Percentiles rank a stretch among this genome's conserved stretches.
phyloP scores from a whole-genome alignment of 345 rosid genomes.

The Citrus trifoliata region DNA sequence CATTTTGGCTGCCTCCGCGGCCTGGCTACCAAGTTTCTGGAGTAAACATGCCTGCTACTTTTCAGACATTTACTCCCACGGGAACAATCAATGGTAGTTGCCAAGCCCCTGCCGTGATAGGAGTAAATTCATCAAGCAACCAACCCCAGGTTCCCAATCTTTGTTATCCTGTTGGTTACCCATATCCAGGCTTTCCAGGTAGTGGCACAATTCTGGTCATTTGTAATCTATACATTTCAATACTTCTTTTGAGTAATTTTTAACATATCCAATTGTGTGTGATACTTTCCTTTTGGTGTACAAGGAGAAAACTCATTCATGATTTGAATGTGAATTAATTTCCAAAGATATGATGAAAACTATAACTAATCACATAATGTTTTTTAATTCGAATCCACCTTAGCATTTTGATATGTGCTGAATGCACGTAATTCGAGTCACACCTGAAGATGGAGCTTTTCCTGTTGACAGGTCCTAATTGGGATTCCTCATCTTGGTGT shows the following conservation, averaged over 20 bases:
- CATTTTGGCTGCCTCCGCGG: slow-evolving; percentile 27
- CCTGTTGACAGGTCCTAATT: slow-evolving; percentile 27
- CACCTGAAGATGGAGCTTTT: background rate
- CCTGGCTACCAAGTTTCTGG: slow-evolving; percentile 24
- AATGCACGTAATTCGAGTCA: background rate
- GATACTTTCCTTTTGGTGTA: background rate
- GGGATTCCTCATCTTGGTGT: slow-evolving; percentile 35
- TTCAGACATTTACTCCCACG: slow-evolving; percentile 24
- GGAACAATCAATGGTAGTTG: slow-evolving; percentile 18
- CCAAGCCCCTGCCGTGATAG: slow-evolving; percentile 21
- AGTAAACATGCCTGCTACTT: slow-evolving; percentile 14
- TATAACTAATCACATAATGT: background rate
- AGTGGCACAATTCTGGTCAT: background rate
- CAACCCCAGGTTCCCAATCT: slow-evolving; percentile 28
- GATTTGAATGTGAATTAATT: background rate
- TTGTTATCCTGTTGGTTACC: slow-evolving; percentile 23
- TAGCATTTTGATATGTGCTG: background rate
- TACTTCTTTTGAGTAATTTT: background rate
- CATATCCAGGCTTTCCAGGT: slow-evolving; percentile 37
- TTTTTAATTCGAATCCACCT: background rate
- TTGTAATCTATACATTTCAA: background rate
- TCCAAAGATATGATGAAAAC: background rate
- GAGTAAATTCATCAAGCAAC: slow-evolving; percentile 20
- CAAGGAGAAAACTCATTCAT: background rate
- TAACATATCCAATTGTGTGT: background rate